These are phyloP conservation scores for Microcyclospora tardicrescens DNA, from an alignment of 2,329 filamentous ascomycete species.

Conservation along the genomic window DNA sequence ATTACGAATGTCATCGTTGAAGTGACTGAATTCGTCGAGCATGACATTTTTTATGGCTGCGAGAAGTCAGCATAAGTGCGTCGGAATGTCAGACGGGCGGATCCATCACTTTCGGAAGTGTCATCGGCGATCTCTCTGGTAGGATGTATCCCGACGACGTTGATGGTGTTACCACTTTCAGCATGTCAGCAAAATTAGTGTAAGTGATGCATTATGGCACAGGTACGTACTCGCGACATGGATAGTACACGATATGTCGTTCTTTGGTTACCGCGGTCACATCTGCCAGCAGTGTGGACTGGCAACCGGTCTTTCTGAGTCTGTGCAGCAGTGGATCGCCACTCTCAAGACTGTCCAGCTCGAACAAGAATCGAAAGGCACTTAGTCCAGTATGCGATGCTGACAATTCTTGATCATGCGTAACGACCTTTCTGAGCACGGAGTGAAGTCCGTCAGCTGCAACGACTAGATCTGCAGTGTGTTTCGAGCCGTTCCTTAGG, in stretches of 20 bases:
- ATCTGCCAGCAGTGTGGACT: slow-evolving; percentile 26
- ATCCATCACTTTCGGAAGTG: too few species aligned
- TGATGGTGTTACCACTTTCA: too few species aligned
- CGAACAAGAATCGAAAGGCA: slow-evolving; percentile 45
- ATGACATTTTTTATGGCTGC: too few species aligned
- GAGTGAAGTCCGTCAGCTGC: slow-evolving; percentile 20
- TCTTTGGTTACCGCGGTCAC: slow-evolving; percentile 15
- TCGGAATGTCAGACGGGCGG: too few species aligned
- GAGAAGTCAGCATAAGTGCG: too few species aligned
- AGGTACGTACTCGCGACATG: slow-evolving; percentile 17
- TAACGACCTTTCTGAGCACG: slow-evolving; percentile 6
- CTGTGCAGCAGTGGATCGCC: slow-evolving; percentile 16
- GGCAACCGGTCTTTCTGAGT: slow-evolving; percentile 26
- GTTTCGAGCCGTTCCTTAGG: too few species aligned
- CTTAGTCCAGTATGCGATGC: slow-evolving; percentile 34
- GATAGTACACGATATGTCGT: slow-evolving; percentile 35
- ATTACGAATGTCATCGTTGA: too few species aligned
- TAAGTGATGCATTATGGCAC: too few species aligned
- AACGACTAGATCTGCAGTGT: slow-evolving; percentile 14
- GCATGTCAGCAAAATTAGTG: too few species aligned
- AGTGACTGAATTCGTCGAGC: too few species aligned
- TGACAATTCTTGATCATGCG: slow-evolving; percentile 12
- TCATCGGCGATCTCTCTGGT: too few species aligned
- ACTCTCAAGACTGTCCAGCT: slow-evolving; percentile 29
- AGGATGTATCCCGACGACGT: too few species aligned